Evolutionary conservation across 805 yeast species (phyloP).

Genomic region (Cyberlindnera xishuangbannaensis): DNA sequence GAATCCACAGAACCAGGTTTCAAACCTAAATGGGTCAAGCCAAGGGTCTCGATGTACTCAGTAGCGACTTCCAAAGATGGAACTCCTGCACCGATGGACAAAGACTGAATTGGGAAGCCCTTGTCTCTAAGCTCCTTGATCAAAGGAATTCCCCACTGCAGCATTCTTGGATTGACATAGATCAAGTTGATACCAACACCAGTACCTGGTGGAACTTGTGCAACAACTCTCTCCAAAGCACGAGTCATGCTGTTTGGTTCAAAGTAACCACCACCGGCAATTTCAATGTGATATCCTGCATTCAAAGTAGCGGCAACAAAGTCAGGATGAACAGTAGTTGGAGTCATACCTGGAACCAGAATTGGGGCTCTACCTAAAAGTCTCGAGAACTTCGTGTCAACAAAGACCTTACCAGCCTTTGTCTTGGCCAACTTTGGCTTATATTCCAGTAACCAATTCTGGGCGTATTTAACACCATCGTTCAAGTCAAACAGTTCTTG

Average conservation of each 20-base stretch:
- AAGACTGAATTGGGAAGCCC: slow-evolving; percentile 94
- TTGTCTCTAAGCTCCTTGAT: slow-evolving; percentile 80
- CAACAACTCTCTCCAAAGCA: slow-evolving; percentile 72
- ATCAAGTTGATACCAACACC: slow-evolving; percentile 90
- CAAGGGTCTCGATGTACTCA: slow-evolving; percentile 90
- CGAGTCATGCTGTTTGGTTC: slow-evolving; percentile 58
- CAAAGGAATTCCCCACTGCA: slow-evolving; percentile 98
- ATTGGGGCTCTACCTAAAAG: slow-evolving; percentile 92
- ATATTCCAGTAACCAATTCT: slow-evolving; percentile 86
- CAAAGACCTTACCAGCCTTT: slow-evolving; percentile 65
- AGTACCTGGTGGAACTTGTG: slow-evolving; percentile 70
- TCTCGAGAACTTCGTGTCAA: slow-evolving; percentile 91
- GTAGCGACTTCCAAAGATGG: slow-evolving; percentile 96
- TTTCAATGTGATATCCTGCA: slow-evolving; percentile 95
- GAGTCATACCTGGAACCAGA: slow-evolving; percentile 99
- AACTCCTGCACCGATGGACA: slow-evolving; percentile 99
- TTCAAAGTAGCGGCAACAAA: slow-evolving; percentile 91
- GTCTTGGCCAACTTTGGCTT: slow-evolving; percentile 83
- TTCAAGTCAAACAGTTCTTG: slow-evolving; percentile 85
- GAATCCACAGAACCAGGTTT: slow-evolving; percentile 98
- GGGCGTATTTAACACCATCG: slow-evolving; percentile 65
- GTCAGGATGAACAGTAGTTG: slow-evolving; percentile 91
- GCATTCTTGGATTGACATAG: slow-evolving; percentile 94
- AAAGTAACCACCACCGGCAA: slow-evolving; percentile 99
- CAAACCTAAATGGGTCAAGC: slow-evolving; percentile 89